Evolutionary conservation across 106 monocot species (phyloP).

Genomic region (Xerophyta viscosa): DNA sequence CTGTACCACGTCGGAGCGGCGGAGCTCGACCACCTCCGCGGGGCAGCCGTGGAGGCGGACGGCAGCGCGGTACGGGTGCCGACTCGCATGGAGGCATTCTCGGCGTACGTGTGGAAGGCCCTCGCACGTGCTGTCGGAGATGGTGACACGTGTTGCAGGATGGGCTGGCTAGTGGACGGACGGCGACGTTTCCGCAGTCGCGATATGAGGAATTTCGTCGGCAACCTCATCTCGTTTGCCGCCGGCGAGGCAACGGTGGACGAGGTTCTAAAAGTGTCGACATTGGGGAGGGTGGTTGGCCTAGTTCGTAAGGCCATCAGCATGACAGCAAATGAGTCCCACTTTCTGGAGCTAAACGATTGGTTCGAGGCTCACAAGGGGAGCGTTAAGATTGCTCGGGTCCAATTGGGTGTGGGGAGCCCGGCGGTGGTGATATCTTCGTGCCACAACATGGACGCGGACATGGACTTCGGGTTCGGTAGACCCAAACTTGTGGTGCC

Average conservation of each 20-base stretch:
- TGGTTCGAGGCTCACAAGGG: not conserved
- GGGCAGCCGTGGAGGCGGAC: not conserved
- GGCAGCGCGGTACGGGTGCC: not conserved
- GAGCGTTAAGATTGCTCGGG: not conserved
- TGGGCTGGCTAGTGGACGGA: slow-evolving; percentile 27
- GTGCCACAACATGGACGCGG: not conserved
- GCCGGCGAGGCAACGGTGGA: not conserved
- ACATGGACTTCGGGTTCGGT: slow-evolving; percentile 1
- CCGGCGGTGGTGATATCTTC: slow-evolving; percentile 1
- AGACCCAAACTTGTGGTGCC: not conserved
- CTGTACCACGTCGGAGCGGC: not conserved
- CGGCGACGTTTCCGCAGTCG: slow-evolving; percentile 2
- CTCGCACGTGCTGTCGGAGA: not conserved
- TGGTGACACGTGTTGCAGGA: slow-evolving; percentile 8
- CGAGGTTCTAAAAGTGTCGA: not conserved
- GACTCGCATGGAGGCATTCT: not conserved
- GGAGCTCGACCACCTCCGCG: not conserved
- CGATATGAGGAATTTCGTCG: not conserved
- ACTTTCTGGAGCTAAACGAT: not conserved
- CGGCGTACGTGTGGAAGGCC: slow-evolving; percentile 8
- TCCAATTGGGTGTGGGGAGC: not conserved
- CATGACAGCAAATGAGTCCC: not conserved
- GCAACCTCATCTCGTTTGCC: not conserved
- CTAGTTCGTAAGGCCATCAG: not conserved
- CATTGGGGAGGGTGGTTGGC: not conserved